Evolutionary conservation across 306 rosid genomes (phyloP).

Genomic region (Crotalaria pallida): DNA sequence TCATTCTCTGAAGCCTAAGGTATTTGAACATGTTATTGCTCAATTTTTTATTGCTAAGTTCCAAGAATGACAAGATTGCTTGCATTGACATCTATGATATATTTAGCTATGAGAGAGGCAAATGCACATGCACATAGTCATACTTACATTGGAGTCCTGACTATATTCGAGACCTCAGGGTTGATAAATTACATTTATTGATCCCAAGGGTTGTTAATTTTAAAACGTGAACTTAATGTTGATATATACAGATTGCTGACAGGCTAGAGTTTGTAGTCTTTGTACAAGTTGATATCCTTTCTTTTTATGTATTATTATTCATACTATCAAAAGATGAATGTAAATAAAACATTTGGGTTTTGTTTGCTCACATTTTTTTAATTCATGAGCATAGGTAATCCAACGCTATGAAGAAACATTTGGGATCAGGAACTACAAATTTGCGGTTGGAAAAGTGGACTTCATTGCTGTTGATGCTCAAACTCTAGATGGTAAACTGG

Average conservation of each 20-base stretch:
- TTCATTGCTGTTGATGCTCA: slow-evolving; percentile 75
- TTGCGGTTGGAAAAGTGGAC: slow-evolving; percentile 62
- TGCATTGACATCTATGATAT: neutral
- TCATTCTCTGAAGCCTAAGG: slow-evolving; percentile 51
- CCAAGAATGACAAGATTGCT: slow-evolving; percentile 4
- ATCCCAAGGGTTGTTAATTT: neutral
- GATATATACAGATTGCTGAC: neutral
- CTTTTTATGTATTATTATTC: neutral
- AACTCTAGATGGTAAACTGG: slow-evolving; percentile 59
- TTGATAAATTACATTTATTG: neutral
- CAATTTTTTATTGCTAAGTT: neutral
- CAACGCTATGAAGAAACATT: slow-evolving; percentile 61
- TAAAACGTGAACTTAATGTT: neutral
- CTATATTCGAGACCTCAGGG: neutral
- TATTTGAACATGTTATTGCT: slow-evolving; percentile 19
- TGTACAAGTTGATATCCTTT: neutral
- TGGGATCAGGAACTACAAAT: slow-evolving; percentile 54
- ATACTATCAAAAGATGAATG: slow-evolving; percentile 14
- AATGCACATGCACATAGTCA: too few relatives aligned
- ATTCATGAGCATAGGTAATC: slow-evolving; percentile 40
- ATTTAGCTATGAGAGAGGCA: slow-evolving; percentile 10
- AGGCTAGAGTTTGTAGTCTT: neutral
- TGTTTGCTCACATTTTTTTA: slow-evolving; percentile 11
- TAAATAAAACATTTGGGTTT: neutral
- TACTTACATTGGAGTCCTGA: neutral